Base-by-base conservation (phyloP, 257 asterid species). In the Solanum habrochaites region DNA sequence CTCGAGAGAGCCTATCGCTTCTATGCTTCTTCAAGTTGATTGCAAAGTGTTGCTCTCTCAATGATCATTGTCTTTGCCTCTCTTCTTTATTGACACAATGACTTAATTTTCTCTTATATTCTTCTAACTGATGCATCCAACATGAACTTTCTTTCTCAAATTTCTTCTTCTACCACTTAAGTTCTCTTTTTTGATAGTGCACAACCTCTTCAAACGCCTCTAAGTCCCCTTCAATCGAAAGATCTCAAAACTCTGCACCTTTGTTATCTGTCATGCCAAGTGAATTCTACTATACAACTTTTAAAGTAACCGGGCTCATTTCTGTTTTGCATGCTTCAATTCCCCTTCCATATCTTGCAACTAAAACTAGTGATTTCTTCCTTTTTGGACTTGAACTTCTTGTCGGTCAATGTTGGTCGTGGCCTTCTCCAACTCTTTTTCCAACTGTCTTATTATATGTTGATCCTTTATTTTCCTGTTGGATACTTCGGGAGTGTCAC, bases 361-460 rank as follows among this genome's bases (percentile, higher is more conserved):
- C 7, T 32, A 1, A 5, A 31, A 69, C 23, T 29, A 37, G 39
- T 37, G 37, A 3, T 15, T 0, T 4, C 20, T 31, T 7, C 5
- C 1, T 16, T 2, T 6, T 27, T 13, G 12, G 2, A 69, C 18
- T 8, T 13, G 21, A 16, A 31, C 74, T 69, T 69, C 40, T 14
- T 29, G 21, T 0, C 9, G 20, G 40, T 11, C 10, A 5, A 7
- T 67, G 40, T 2, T 3, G 9, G 0, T 0, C 3, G 1, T 67
- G 37, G 11, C 21, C 20, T 29, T 15, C 39, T 67, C 37, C 23
- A 67, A 67, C 11, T 67, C 39, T 14, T 13, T 16, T 27, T 29
- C 16, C 12, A 67, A 14, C 8, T 7, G 8, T 29, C 9, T 15
- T 67, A 29, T 27, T 21, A 8, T 27, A 0, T 3, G 74, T 7